Evolutionary conservation across 768 basidiomycete species (phyloP).

Genomic region (Candolleomyces eurysporus): DNA sequence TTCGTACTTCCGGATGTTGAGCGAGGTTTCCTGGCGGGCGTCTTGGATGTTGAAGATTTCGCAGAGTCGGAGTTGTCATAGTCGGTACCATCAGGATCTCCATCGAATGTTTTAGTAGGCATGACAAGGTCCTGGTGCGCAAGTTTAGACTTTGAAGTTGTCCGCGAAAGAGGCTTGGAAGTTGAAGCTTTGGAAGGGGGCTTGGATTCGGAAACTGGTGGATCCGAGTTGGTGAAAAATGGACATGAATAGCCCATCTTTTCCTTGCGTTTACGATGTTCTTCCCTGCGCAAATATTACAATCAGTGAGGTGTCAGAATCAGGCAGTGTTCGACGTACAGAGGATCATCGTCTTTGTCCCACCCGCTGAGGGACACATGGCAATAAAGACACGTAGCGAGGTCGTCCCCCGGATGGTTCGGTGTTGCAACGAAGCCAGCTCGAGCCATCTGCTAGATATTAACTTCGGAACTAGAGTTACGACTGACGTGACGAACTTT

Average conservation of each 20-base stretch:
- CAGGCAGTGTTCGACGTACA: slow-evolving; percentile 49
- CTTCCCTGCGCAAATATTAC: slow-evolving; percentile 46
- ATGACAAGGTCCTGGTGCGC: slow-evolving; percentile 31
- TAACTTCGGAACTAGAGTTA: not conserved
- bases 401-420: slow-evolving; percentile 66
- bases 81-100: slow-evolving; percentile 27
- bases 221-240: slow-evolving; percentile 31
- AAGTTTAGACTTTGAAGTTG: not conserved
- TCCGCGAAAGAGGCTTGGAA: slow-evolving; percentile 26
- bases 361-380: slow-evolving; percentile 77
- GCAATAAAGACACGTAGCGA: slow-evolving; percentile 85
- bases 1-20: not conserved
- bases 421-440: slow-evolving; percentile 88
- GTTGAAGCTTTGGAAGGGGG: slow-evolving; percentile 26
- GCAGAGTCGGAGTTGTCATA: slow-evolving; percentile 13
- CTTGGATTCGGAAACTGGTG: slow-evolving; percentile 15
- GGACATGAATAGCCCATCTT: slow-evolving; percentile 44
- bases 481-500: slow-evolving; percentile 42
- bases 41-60: slow-evolving; percentile 10
- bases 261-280: slow-evolving; percentile 67
- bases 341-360: slow-evolving; percentile 84
- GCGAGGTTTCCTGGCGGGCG: slow-evolving; percentile 5
- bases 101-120: slow-evolving; percentile 41
- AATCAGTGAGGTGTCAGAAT: not conserved
- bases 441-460: slow-evolving; percentile 66